Evolutionary conservation across 2,329 filamentous ascomycete species (phyloP).

Genomic region (Arthroderma sp.): DNA sequence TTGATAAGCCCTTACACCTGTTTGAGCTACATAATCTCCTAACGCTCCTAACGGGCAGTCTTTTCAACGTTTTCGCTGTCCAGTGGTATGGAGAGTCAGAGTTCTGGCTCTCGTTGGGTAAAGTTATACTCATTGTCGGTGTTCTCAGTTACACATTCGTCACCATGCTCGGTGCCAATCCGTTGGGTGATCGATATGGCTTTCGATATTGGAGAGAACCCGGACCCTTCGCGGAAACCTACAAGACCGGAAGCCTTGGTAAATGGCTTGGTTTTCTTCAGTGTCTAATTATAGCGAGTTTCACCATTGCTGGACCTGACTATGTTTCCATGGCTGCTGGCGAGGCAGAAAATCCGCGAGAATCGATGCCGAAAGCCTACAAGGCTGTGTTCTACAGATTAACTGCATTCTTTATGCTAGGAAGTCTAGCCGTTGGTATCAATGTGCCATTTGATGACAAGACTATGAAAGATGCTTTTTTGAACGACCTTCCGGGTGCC

Average conservation of each 20-base stretch:
- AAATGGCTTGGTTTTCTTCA: conserved; percentile 63
- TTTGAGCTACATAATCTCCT: neutral
- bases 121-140: conserved; percentile 59
- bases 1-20: neutral
- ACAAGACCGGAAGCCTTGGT: conserved; percentile 54
- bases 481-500: conserved; percentile 48
- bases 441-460: conserved; percentile 57
- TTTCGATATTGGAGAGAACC: conserved; percentile 58
- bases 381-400: conserved; percentile 71
- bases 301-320: conserved; percentile 56
- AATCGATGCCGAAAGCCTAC: conserved; percentile 59
- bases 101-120: conserved; percentile 60
- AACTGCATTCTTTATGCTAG: conserved; percentile 62
- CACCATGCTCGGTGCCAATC: conserved; percentile 73
- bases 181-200: conserved; percentile 56
- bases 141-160: conserved; percentile 69
- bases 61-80: conserved; percentile 60
- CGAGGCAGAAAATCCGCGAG: conserved; percentile 58
- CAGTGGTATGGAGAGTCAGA: conserved; percentile 67
- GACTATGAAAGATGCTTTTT: conserved; percentile 50
- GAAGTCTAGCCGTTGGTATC: conserved; percentile 59
- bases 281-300: conserved; percentile 59
- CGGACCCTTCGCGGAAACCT: conserved; percentile 57
- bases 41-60: conserved; percentile 18
- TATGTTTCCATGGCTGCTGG: conserved; percentile 55